Evolutionary conservation across 176 grass and related monocot genomes (phyloP).

Genomic region (Sorghum bicolor): DNA sequence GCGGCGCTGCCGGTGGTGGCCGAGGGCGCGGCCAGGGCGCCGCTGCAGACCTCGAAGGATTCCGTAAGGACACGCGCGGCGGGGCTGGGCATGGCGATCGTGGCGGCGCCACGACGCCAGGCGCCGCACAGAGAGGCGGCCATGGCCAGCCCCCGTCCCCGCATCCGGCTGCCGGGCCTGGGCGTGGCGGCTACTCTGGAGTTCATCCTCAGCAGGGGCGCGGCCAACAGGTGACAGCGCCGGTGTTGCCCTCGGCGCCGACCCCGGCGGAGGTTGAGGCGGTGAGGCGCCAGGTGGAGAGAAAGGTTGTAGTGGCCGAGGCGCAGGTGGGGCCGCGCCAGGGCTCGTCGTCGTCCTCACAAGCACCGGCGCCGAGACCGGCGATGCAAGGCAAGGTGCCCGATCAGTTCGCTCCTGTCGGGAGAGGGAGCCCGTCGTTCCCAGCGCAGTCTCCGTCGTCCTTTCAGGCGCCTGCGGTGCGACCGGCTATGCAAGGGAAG

Average conservation of each 20-base stretch:
- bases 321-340: not conserved
- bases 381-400: not conserved
- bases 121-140: not conserved
- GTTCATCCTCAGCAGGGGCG: not conserved
- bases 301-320: not conserved
- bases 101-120: not conserved
- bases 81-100: not conserved
- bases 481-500: not conserved
- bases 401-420: not conserved
- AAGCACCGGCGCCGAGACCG: not conserved
- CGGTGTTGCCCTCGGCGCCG: not conserved
- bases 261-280: not conserved
- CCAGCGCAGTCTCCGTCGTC: not conserved
- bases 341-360: not conserved
- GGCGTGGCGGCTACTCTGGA: not conserved
- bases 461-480: not conserved
- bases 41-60: not conserved
- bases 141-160: not conserved
- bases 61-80: not conserved
- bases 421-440: not conserved
- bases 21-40: not conserved
- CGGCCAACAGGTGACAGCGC: not conserved
- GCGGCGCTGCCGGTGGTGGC: not conserved
- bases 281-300: constrained; percentile 1
- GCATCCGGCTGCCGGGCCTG: not conserved